Base-by-base conservation (phyloP, 2,329 filamentous ascomycete species). In the Kalmusia sp. region DNA sequence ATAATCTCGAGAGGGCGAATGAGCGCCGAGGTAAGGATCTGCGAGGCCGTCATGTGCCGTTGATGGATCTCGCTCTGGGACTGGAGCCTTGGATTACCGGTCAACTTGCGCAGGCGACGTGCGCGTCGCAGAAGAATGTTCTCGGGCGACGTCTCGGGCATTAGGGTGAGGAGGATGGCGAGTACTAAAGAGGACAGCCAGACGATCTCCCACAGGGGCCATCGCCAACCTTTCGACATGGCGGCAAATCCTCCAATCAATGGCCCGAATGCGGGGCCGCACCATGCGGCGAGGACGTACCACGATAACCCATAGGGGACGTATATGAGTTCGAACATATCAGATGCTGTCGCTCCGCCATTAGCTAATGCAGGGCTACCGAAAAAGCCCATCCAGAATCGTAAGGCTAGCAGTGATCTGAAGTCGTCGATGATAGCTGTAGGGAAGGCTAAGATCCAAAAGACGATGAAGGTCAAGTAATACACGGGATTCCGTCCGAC, bases 1-100 rank as follows among this genome's bases (percentile, higher is more conserved):
- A 75, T 79, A 27, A 81, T 72, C 0, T 71, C 73, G 34, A 80
- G 76, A 1, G 79, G 77, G 2, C 76, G 73, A 14, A 80, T 65
- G 5, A 80, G 68, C 3, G 68, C 61, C 68, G 78, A 77, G 41
- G 76, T 39, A 6, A 58, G 51, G 12, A 64, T 43, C 52, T 59
- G 25, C 15, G 22, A 15, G 1, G 64, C 61, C 3, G 62, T 72
- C 64, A 80, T 74, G 37, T 72, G 34, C 24, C 72, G 69, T 3
- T 62, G 62, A 40, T 60, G 56, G 33, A 80, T 67, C 31, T 80
- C 76, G 3, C 75, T 64, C 55, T 80, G 72, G 39, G 69, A 76
- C 6, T 65, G 73, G 4, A 79, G 63, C 6, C 67, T 65, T 2
- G 71, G 55, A 48, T 78, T 71, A 4, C 76, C 75, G 0, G 74